Conservation (phyloP, 176 grass and related monocot genomes). For the Zoysia pacifica region DNA sequence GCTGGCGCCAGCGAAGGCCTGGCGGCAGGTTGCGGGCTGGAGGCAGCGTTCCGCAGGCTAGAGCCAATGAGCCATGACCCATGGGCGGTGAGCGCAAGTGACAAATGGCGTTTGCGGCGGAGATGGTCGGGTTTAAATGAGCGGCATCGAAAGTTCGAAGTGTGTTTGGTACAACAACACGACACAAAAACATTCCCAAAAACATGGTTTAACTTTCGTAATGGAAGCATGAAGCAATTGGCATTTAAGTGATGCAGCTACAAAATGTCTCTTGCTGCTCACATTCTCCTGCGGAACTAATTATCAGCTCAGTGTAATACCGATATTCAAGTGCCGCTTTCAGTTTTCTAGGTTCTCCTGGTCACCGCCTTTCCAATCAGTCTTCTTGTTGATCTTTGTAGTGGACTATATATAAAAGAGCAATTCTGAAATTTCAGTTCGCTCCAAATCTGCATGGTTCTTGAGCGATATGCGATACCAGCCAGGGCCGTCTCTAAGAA, state of each 20-base stretch:
- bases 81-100: too few relatives aligned
- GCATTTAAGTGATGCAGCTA: not conserved
- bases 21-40: too few relatives aligned
- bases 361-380: not conserved
- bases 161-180: too few relatives aligned
- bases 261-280: not conserved
- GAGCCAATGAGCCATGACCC: too few relatives aligned
- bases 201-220: not conserved
- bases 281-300: not conserved
- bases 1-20: too few relatives aligned
- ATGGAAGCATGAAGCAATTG: not conserved
- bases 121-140: too few relatives aligned
- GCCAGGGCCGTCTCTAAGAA: too few relatives aligned
- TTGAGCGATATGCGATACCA: not conserved
- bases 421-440: not conserved
- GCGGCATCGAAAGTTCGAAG: too few relatives aligned
- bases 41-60: too few relatives aligned
- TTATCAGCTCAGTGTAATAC: not conserved
- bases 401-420: too few relatives aligned
- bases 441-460: not conserved
- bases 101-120: too few relatives aligned
- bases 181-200: too few relatives aligned
- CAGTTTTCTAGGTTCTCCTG: not conserved
- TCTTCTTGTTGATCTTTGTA: not conserved
- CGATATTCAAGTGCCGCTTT: not conserved